A percentile compares a stretch with the other conserved stretches of the same genome.
These are phyloP conservation scores for Telfairia occidentalis DNA, from an alignment of 331 rosid genomes.

Conservation along the genomic window DNA sequence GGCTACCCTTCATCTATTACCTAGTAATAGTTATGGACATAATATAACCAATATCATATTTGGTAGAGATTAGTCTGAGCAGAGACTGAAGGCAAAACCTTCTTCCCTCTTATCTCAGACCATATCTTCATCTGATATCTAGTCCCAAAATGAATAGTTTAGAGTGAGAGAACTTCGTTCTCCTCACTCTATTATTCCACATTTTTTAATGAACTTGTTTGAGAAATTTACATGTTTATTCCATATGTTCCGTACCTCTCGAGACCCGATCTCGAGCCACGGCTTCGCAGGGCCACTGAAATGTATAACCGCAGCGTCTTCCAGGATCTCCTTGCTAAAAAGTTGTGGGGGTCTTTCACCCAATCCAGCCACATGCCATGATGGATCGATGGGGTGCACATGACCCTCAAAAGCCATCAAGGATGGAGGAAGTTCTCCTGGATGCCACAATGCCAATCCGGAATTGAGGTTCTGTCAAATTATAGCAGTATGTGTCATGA, in stretches of 20 bases:
- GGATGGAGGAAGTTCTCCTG: slow-evolving; percentile 63
- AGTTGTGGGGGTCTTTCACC: slow-evolving; percentile 35
- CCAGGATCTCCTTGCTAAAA: slow-evolving; percentile 28
- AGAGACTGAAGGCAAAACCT: slow-evolving; percentile 93
- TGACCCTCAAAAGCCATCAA: slow-evolving; percentile 72
- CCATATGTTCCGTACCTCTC: slow-evolving; percentile 70
- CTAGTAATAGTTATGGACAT: slow-evolving; percentile 37
- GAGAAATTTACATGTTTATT: slow-evolving; percentile 55
- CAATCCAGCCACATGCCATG: slow-evolving; percentile 50
- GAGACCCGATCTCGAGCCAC: slow-evolving; percentile 78
- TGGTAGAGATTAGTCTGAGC: slow-evolving; percentile 30
- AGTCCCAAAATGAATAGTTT: slow-evolving; percentile 27
- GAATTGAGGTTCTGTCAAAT: slow-evolving; percentile 47
- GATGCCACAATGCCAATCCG: slow-evolving; percentile 54
- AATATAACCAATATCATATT: slow-evolving; percentile 16
- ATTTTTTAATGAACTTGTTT: slow-evolving; percentile 55
- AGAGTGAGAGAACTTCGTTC: slow-evolving; percentile 38
- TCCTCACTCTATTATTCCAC: slow-evolving; percentile 54
- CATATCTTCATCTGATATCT: slow-evolving; percentile 15
- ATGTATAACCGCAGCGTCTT: slow-evolving; percentile 57
- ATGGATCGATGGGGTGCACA: slow-evolving; percentile 58
- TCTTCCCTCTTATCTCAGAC: slow-evolving; percentile 75
- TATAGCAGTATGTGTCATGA: not conserved
- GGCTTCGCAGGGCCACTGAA: slow-evolving; percentile 97
- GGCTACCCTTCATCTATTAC: slow-evolving; percentile 37